phyloP scores from a whole-genome alignment of 1,284 basidiomycete species.

The Pseudozyma hubeiensis region DNA sequence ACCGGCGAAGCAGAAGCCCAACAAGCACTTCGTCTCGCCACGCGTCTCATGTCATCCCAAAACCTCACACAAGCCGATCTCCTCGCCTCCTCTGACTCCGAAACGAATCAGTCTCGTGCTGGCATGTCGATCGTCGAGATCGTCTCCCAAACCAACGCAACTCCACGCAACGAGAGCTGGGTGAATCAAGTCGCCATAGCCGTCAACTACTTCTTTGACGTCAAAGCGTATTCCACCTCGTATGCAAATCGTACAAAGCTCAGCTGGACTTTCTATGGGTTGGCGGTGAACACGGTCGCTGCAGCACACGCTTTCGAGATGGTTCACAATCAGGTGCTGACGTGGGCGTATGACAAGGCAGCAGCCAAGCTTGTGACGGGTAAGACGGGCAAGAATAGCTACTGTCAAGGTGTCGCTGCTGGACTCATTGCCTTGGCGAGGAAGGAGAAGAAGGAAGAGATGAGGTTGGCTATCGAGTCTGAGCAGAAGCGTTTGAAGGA shows the following conservation, averaged over 20 bases:
- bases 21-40: constrained; percentile 45
- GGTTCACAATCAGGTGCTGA: constrained; percentile 55
- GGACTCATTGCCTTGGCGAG: constrained; percentile 47
- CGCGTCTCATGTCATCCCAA: constrained; percentile 47
- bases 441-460: constrained; percentile 52
- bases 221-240: constrained; percentile 45
- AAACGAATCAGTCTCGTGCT: constrained; percentile 28
- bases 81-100: constrained; percentile 30
- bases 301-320: constrained; percentile 58
- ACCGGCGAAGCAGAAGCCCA: constrained; percentile 53
- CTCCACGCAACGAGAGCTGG: constrained; percentile 47
- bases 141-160: constrained; percentile 32
- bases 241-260: constrained; percentile 35
- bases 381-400: constrained; percentile 47
- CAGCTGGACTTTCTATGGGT: constrained; percentile 55
- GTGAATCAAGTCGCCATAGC: constrained; percentile 45
- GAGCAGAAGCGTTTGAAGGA: constrained; percentile 45
- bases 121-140: constrained; percentile 51
- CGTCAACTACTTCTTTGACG: constrained; percentile 50
- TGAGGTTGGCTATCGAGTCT: constrained; percentile 41
- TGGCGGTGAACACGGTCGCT: constrained; percentile 54
- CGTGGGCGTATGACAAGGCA: constrained; percentile 41
- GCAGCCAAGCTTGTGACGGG: constrained; percentile 15
- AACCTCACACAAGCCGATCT: constrained; percentile 55
- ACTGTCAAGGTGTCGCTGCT: constrained; percentile 42